Evolutionary conservation across 2,329 filamentous ascomycete genomes (phyloP).

Genomic region (Biscogniauxia marginata): DNA sequence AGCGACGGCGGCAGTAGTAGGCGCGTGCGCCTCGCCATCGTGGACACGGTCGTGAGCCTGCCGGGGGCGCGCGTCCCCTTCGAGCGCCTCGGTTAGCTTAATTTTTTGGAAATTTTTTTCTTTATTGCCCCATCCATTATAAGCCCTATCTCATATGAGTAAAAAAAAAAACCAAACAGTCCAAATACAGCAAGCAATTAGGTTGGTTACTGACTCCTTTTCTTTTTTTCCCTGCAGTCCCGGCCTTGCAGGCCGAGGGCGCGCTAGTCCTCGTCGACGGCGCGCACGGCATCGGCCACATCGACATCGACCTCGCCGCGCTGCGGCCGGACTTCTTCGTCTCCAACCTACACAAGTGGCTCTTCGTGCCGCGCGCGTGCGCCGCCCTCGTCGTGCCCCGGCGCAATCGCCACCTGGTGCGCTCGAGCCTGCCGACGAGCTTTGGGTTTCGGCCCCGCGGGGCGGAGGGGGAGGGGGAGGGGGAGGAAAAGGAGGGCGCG

Average conservation of each 20-base stretch:
- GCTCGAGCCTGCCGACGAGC: conserved; percentile 62
- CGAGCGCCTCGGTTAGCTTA: no score
- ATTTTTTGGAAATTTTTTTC: no score
- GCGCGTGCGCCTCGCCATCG: conserved; percentile 57
- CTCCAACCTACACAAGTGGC: conserved; percentile 68
- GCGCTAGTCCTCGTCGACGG: conserved; percentile 63
- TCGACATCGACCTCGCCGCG: conserved; percentile 55
- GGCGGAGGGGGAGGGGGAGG: background rate
- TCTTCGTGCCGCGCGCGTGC: conserved; percentile 62
- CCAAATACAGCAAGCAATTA: no score
- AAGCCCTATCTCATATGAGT: no score
- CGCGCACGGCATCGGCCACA: conserved; percentile 64
- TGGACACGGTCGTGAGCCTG: conserved; percentile 63
- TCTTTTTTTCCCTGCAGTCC: no score
- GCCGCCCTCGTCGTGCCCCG: conserved; percentile 62
- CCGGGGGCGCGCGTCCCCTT: conserved; percentile 66
- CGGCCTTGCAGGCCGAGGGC: conserved; percentile 52
- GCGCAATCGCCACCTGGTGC: conserved; percentile 59
- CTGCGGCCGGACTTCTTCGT: conserved; percentile 66
- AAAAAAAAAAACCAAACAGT: no score
- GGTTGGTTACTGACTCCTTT: no score
- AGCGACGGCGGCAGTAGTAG: no score
- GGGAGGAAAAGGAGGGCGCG: background rate
- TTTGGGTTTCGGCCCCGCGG: conserved; percentile 54
- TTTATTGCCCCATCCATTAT: no score